Base-by-base conservation (phyloP, 768 basidiomycete genomes). In the Bullera alba region DNA sequence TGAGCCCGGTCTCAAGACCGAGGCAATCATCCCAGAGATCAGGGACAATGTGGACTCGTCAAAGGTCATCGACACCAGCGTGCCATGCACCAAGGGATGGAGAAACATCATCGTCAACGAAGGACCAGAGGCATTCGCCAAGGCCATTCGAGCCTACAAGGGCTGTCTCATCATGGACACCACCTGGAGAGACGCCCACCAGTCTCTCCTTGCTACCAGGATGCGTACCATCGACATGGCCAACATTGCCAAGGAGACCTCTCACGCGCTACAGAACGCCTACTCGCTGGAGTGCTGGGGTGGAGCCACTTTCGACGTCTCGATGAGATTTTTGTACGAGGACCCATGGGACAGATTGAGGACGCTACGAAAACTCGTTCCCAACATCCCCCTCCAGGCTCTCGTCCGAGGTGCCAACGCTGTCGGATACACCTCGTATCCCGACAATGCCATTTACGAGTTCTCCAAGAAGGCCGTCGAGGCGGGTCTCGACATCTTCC, bases 401-500 rank as follows among this genome's bases (percentile, higher is more conserved):
- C 81, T 99, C 42, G 91, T 99, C 47, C 89, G 95, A 74, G 95
- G 95, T 62, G 95, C 95, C 50, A 99, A 99, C 69, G 93, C 93
- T 63, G 95, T 99, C 51, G 95, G 95, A 26, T 99, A 97, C 75
- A 97, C 95, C 3, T 87, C 88, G 64, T 97, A 97, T 75, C 92
- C 95, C 25, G 92, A 97, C 73, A 99, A 99, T 64, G 93, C 88
- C 51, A 96, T 99, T 74, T 99, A 99, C 75, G 95, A 95, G 74
- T 99, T 99, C 77, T 95, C 88, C 54, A 93, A 92, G 78, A 93
- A 93, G 73, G 95, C 95, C 21, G 93, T 99, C n/a, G 91, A 97
- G 76, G 95, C 96, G 63, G 95, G 95, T 69, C 81, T 97, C 42
- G 95, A 99, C 75, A 99, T 99, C 72, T 99, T 99, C 87, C 82